Base-by-base conservation (phyloP, 2,329 filamentous ascomycete species). In the Colletotrichum viniferum region DNA sequence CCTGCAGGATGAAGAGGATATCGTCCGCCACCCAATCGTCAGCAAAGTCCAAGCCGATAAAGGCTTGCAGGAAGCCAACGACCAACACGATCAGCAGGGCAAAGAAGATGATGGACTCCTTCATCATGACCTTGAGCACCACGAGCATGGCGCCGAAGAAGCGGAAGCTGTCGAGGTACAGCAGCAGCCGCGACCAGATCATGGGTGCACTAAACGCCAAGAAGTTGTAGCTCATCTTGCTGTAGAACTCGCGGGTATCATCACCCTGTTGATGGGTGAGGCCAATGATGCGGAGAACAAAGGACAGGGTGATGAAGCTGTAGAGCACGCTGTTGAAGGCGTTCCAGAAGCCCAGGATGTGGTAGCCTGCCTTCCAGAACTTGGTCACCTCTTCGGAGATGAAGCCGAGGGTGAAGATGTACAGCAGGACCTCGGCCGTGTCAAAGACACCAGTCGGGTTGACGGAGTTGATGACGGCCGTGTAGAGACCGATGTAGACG, bases 81-180 rank as follows among this genome's bases (percentile, higher is more conserved):
- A 98, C 89, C 73, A 99, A 93, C 68, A 98, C 93, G 66, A 94
- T 87, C 12, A 99, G 89, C 21, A 99, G 89, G 2, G 96, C 95
- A 81, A 99, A 99, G 88, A 99, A 99, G 78, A 98, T 98, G 79
- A 98, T 88, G 1, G 95, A 97, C 84, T 96, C 94, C 81, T 95
- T 95, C 94, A 96, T 96, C 94, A 96, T 96, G 67, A 96, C 94
- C 83, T 98, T 98, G 60, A 99, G 88, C 3, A 99, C 96, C 3
- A 99, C 96, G 2, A 99, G 91, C 97, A 99, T 99, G 65, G 96
- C 96, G 28, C 97, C 97, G 81, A 99, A 99, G 88, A 99, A 99
- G 71, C 95, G 93, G 89, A 98, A 92, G 38, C 94, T 95, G 84
- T 99, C 97, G 21, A 99, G 91, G 82, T 98, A 99, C 8, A 99